Conservation (phyloP, 1,284 basidiomycete species). For the Cerioporus squamosus region DNA sequence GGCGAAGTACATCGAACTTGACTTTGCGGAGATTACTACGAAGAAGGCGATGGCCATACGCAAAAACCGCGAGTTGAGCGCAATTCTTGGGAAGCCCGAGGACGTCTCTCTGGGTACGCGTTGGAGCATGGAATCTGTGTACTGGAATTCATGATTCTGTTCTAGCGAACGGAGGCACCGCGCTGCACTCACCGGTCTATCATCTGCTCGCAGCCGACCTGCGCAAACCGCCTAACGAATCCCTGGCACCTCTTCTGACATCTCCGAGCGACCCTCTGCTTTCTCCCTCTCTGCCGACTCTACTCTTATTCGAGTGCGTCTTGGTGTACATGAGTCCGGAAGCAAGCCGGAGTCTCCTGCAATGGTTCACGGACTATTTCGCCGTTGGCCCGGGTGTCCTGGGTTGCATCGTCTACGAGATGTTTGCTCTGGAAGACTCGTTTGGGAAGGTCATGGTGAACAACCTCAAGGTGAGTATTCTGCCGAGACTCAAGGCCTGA, state of each 20-base stretch:
- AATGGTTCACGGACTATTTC: conserved; percentile 76
- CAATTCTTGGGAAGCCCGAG: conserved; percentile 52
- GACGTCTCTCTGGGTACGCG: conserved; percentile 48
- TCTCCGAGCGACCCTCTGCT: conserved; percentile 45
- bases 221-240: conserved; percentile 51
- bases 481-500: too few species aligned
- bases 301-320: conserved; percentile 91
- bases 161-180: conserved; percentile 73
- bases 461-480: conserved; percentile 71
- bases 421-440: conserved; percentile 83
- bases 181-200: conserved; percentile 69
- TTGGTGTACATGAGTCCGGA: conserved; percentile 83
- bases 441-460: conserved; percentile 90
- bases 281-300: conserved; percentile 72
- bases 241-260: conserved; percentile 44
- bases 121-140: neutral
- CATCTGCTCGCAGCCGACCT: conserved; percentile 80
- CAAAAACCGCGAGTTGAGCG: conserved; percentile 66
- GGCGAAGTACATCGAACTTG: conserved; percentile 83
- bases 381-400: conserved; percentile 36
- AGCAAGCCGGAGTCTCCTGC: conserved; percentile 63
- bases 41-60: conserved; percentile 85
- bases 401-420: conserved; percentile 83
- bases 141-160: neutral
- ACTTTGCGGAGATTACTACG: conserved; percentile 85